Percentiles rank a stretch among this genome's conserved stretches.
Evolutionary conservation across 805 yeast genomes (phyloP).

Genomic region (Kregervanrija pseudodelftensis): DNA sequence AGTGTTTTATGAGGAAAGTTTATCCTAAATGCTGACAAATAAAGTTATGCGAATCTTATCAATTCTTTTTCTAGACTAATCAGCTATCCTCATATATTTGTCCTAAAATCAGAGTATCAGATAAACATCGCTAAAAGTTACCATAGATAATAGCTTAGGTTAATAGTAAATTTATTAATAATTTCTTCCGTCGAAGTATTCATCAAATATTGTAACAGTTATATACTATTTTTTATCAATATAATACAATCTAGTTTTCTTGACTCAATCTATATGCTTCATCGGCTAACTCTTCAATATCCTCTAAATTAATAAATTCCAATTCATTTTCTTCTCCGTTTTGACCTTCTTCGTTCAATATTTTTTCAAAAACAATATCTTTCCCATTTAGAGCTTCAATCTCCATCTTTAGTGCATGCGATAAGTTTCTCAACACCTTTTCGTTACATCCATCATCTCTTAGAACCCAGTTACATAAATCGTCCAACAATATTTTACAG

Average conservation of each 20-base stretch:
- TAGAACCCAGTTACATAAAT: conserved; percentile 68
- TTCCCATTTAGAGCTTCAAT: conserved; percentile 31
- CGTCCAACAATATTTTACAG: conserved; percentile 69
- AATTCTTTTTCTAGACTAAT: too few relatives aligned
- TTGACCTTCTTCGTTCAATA: conserved; percentile 31
- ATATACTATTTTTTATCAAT: background rate
- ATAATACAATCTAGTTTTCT: background rate
- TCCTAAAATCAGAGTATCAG: too few relatives aligned
- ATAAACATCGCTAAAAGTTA: too few relatives aligned
- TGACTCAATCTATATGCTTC: conserved; percentile 27
- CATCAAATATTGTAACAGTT: background rate
- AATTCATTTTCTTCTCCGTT: conserved; percentile 33
- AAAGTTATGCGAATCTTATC: too few relatives aligned
- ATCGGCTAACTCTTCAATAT: conserved; percentile 55
- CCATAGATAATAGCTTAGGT: too few relatives aligned
- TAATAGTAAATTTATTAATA: too few relatives aligned
- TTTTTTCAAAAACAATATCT: conserved; percentile 52
- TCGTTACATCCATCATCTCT: conserved; percentile 51
- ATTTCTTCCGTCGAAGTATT: too few relatives aligned
- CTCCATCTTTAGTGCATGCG: conserved; percentile 54
- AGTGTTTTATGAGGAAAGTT: too few relatives aligned
- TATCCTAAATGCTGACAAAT: too few relatives aligned
- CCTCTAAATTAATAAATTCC: conserved; percentile 40
- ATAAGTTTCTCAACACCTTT: conserved; percentile 49
- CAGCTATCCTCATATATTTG: too few relatives aligned